phyloP scores from a whole-genome alignment of 2,329 filamentous ascomycete genomes.

The Paecilomyces sp. region DNA sequence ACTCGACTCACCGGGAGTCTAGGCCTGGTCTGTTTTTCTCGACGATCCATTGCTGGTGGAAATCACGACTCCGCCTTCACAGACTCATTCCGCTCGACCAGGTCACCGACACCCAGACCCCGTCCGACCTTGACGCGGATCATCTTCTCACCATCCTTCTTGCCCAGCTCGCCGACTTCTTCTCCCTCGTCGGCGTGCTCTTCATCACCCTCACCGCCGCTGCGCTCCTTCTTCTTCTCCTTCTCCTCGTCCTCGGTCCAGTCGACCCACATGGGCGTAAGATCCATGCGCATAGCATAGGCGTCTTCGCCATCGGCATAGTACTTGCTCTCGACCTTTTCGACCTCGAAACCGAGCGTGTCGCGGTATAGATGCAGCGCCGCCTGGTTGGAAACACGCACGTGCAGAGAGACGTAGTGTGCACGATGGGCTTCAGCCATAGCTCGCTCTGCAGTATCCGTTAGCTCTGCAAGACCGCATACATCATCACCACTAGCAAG shows the following conservation, averaged over 20 bases:
- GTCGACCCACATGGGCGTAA: slow-evolving; percentile 46
- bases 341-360: slow-evolving; percentile 80
- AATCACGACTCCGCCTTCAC: slow-evolving; percentile 4
- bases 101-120: slow-evolving; percentile 64
- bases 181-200: slow-evolving; percentile 57
- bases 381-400: slow-evolving; percentile 86
- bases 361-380: slow-evolving; percentile 89
- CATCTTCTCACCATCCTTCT: slow-evolving; percentile 52
- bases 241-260: slow-evolving; percentile 41
- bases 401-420: slow-evolving; percentile 90
- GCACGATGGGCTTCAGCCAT: slow-evolving; percentile 95
- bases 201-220: slow-evolving; percentile 5
- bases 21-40: not conserved
- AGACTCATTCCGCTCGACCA: slow-evolving; percentile 43
- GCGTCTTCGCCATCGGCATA: slow-evolving; percentile 98
- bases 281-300: slow-evolving; percentile 84
- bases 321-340: slow-evolving; percentile 51
- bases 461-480: not conserved
- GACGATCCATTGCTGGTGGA: not conserved
- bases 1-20: not conserved
- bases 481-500: not conserved
- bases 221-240: slow-evolving; percentile 15
- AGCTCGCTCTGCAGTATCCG: slow-evolving; percentile 61
- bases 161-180: slow-evolving; percentile 59
- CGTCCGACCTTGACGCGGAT: slow-evolving; percentile 81